These are phyloP conservation scores for Trichoderma harzianum DNA, from an alignment of 2,329 filamentous ascomycete species.

Conservation along the genomic window DNA sequence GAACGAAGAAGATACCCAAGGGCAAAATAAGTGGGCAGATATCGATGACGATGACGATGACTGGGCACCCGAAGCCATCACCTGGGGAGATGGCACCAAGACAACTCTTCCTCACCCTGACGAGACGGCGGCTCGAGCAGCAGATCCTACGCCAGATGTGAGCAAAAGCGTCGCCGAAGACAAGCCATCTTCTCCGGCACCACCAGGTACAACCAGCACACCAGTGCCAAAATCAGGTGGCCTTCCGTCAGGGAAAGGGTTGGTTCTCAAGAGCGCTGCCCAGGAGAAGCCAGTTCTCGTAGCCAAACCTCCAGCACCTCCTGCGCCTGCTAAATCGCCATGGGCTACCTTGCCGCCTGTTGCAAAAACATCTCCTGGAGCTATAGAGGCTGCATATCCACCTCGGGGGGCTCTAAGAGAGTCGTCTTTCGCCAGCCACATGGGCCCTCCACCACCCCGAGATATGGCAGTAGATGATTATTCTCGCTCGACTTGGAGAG, in stretches of 20 bases:
- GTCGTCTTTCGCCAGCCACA: conserved; percentile 49
- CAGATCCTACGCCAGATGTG: conserved; percentile 27
- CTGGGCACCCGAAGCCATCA: conserved; percentile 80
- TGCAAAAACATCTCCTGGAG: conserved; percentile 70
- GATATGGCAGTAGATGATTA: conserved; percentile 96
- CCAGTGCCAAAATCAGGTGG: conserved; percentile 44
- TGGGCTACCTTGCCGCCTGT: conserved; percentile 87
- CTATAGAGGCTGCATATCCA: conserved; percentile 51
- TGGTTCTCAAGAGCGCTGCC: conserved; percentile 62
- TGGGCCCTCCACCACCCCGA: conserved; percentile 52
- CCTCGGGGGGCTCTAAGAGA: conserved; percentile 55
- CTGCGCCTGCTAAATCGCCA: conserved; percentile 78
- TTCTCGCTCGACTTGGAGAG: conserved; percentile 76
- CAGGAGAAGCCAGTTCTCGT: conserved; percentile 70
- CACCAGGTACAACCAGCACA: conserved; percentile 34
- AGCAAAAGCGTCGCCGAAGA: conserved; percentile 32
- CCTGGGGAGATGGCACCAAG: conserved; percentile 86
- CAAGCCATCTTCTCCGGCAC: conserved; percentile 45
- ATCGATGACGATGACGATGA: conserved; percentile 87
- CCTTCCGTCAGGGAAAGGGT: conserved; percentile 54
- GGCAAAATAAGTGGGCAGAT: conserved; percentile 83
- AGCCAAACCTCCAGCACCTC: conserved; percentile 64
- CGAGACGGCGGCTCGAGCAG: conserved; percentile 37
- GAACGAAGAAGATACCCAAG: conserved; percentile 68
- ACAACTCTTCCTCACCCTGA: conserved; percentile 66